These are phyloP conservation scores for Dalbergia cochinchinensis DNA, from an alignment of 306 rosid genomes.

Conservation along the genomic window DNA sequence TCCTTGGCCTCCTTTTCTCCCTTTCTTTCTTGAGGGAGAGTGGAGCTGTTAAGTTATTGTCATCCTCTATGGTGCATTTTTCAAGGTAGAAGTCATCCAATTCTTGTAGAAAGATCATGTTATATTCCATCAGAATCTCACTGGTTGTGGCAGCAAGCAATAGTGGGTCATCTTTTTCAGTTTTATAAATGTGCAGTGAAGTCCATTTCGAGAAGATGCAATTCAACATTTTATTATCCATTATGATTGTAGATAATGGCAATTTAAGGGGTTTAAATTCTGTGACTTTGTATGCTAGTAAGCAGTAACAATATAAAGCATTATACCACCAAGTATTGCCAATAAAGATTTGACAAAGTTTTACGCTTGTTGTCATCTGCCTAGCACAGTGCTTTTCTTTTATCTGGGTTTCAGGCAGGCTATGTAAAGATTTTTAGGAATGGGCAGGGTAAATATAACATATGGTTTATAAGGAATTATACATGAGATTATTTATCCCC, in stretches of 20 bases:
- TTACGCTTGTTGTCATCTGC: too few species aligned
- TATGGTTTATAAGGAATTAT: not conserved
- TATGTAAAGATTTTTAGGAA: not conserved
- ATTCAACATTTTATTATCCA: not conserved
- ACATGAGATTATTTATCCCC: not conserved
- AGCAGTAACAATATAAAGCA: slow-evolving; percentile 23
- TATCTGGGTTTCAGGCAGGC: not conserved
- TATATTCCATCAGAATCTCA: not conserved
- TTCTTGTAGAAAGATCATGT: slow-evolving; percentile 11
- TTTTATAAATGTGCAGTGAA: slow-evolving; percentile 4
- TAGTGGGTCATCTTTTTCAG: slow-evolving; percentile 7
- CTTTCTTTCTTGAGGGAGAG: not conserved
- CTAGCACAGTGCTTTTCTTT: not conserved
- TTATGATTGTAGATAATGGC: slow-evolving; percentile 21
- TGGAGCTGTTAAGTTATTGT: not conserved
- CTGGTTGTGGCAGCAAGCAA: not conserved
- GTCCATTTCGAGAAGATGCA: not conserved
- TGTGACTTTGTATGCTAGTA: slow-evolving; percentile 22
- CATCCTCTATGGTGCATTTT: not conserved
- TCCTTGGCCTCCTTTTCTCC: not conserved
- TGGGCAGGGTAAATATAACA: not conserved
- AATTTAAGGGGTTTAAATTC: not conserved
- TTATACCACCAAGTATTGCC: not conserved
- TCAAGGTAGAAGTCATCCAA: slow-evolving; percentile 14
- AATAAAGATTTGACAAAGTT: too few species aligned